phyloP scores from a whole-genome alignment of 2,329 filamentous ascomycete species.

The Beauveria brongniartii region DNA sequence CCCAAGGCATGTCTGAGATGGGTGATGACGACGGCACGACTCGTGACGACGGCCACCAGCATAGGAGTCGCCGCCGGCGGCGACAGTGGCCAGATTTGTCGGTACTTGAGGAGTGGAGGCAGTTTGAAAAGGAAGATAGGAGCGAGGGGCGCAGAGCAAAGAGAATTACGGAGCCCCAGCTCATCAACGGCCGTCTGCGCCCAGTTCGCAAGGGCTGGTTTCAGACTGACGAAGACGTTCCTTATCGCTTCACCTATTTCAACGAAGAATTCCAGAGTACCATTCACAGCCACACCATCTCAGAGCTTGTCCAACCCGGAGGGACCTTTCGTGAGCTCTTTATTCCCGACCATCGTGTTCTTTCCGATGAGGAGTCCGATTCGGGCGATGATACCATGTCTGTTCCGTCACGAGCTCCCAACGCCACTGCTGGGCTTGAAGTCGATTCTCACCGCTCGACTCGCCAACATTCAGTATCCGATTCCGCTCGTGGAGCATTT shows the following conservation, averaged over 20 bases:
- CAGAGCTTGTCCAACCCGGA: constrained; percentile 80
- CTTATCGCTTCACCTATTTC: constrained; percentile 96
- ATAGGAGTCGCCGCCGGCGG: constrained; percentile 48
- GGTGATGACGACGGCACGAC: constrained; percentile 63
- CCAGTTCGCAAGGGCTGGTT: constrained; percentile 78
- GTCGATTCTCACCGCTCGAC: constrained; percentile 36
- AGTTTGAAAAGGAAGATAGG: constrained; percentile 75
- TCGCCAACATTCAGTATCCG: constrained; percentile 36
- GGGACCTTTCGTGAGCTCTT: constrained; percentile 82
- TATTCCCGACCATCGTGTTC: constrained; percentile 70
- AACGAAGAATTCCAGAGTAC: constrained; percentile 95
- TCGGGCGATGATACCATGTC: constrained; percentile 38
- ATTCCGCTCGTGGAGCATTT: constrained; percentile 19
- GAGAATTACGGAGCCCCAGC: constrained; percentile 86
- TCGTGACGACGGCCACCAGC: constrained; percentile 31
- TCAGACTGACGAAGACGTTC: constrained; percentile 77
- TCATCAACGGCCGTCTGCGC: constrained; percentile 81
- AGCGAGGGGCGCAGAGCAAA: constrained; percentile 78
- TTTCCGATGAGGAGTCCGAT: constrained; percentile 66
- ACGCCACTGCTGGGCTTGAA: constrained; percentile 21
- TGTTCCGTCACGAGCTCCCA: constrained; percentile 18
- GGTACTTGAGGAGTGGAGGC: constrained; percentile 81
- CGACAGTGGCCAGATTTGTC: constrained; percentile 80
- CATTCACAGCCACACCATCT: constrained; percentile 92
- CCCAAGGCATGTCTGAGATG: constrained; percentile 63